Percentiles rank a stretch among this genome's conserved stretches.
phyloP scores from a whole-genome alignment of 2,329 filamentous ascomycete species.

The Mycocentrospora acerina region DNA sequence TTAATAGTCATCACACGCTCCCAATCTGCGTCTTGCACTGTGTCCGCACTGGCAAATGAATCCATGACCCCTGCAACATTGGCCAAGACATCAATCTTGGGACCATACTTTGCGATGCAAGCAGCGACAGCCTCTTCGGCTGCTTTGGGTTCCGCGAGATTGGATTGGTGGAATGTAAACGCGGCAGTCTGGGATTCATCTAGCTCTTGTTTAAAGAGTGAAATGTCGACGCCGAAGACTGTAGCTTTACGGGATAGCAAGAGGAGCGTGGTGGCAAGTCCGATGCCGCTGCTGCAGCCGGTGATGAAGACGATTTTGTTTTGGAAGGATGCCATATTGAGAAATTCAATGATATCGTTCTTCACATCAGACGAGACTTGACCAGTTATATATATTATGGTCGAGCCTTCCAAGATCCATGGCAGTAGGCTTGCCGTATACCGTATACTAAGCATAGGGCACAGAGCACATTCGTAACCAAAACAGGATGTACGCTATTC shows the following conservation, averaged over 20 bases:
- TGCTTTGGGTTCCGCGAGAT: slow-evolving; percentile 21
- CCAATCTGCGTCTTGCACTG: slow-evolving; percentile 44
- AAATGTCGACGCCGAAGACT: slow-evolving; percentile 33
- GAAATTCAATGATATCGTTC: no score
- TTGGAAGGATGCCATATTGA: slow-evolving; percentile 19
- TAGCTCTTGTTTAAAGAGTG: slow-evolving; percentile 17
- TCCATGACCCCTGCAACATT: slow-evolving; percentile 52
- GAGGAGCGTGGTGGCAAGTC: slow-evolving; percentile 27
- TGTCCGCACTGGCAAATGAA: slow-evolving; percentile 44
- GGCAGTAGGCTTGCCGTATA: no score
- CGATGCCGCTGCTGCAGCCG: slow-evolving; percentile 34
- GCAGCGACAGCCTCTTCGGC: slow-evolving; percentile 24
- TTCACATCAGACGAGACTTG: no score
- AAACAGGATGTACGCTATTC: no score
- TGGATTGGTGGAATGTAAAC: slow-evolving; percentile 28
- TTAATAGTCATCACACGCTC: slow-evolving; percentile 47
- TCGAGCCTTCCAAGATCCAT: no score
- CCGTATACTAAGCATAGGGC: no score
- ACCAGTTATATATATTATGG: no score
- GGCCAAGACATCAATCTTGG: slow-evolving; percentile 44
- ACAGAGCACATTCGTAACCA: no score
- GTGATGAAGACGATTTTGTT: slow-evolving; percentile 32
- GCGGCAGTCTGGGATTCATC: slow-evolving; percentile 12
- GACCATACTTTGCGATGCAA: slow-evolving; percentile 22
- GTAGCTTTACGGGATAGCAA: slow-evolving; percentile 26